Evolutionary conservation across 2,329 filamentous ascomycete genomes (phyloP).

Genomic region (Colletotrichum filicis): DNA sequence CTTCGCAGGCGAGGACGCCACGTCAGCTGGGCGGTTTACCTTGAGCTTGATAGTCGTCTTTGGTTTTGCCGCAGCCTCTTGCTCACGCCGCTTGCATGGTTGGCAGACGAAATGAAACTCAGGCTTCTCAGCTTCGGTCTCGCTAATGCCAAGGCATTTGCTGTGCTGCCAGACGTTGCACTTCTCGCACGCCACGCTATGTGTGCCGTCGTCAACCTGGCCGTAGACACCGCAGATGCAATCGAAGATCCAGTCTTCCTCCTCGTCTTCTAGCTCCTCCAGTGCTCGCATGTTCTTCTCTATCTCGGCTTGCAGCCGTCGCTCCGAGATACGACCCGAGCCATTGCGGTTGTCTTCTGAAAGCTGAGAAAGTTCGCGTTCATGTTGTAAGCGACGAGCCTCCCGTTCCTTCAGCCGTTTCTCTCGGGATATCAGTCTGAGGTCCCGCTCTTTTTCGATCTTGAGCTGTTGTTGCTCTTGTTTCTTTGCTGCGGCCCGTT

Average conservation of each 20-base stretch:
- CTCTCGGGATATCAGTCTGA: slow-evolving; percentile 84
- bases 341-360: slow-evolving; percentile 78
- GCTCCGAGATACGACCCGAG: slow-evolving; percentile 76
- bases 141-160: slow-evolving; percentile 84
- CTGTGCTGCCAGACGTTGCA: slow-evolving; percentile 99
- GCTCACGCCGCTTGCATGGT: slow-evolving; percentile 77
- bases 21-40: slow-evolving; percentile 45
- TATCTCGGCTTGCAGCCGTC: slow-evolving; percentile 84
- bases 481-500: slow-evolving; percentile 74
- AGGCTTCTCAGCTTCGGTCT: slow-evolving; percentile 82
- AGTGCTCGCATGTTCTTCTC: slow-evolving; percentile 83
- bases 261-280: slow-evolving; percentile 71
- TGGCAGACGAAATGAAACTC: slow-evolving; percentile 90
- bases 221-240: slow-evolving; percentile 92
- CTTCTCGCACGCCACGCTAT: slow-evolving; percentile 92
- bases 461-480: slow-evolving; percentile 70
- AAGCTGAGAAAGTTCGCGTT: slow-evolving; percentile 83
- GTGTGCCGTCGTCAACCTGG: slow-evolving; percentile 92
- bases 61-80: slow-evolving; percentile 70
- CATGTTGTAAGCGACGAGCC: slow-evolving; percentile 81
- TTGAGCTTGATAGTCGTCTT: slow-evolving; percentile 65
- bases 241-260: slow-evolving; percentile 94
- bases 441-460: slow-evolving; percentile 79
- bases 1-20: background rate
- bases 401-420: slow-evolving; percentile 89